Evolutionary conservation across 306 rosid species (phyloP), one percentile per base, ranked within the genome.

Genomic region (Rubus idaeus): DNA sequence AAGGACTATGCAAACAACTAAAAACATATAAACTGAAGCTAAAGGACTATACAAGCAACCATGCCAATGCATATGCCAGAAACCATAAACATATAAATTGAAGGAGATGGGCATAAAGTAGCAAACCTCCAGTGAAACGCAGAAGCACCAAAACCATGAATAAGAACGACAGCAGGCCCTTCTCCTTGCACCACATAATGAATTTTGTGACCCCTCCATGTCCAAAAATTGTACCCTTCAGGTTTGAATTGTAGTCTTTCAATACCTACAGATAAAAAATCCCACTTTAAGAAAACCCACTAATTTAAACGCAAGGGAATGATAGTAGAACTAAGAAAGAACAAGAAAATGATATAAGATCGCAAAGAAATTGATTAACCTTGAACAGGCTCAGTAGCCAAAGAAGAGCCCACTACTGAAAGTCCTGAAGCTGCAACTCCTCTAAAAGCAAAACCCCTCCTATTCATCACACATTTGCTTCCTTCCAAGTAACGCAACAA

Each of bases 121-220:
- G 67, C 52, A 70, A 88, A 89, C 99, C 97, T 90, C 99, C 99
- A 92, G 72, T 96, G 97, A 80, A 83, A 96, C 20, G 89, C 90
- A 73, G 99, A 95, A 75, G 98, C 99, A 60, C 96, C 99, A 86
- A 92, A 92, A 52, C 99, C 98, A 85, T 91, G 97, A 78, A 92
- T 95, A 74, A 92, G 99, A 64, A 95, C 89, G 78, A 92, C 66
- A 5, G 97, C 91, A 77, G 91, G 80, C 72, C 97, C 99, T 88
- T 92, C 94, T 67, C 99, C 97, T 87, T 89, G 96, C 69, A 88
- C 98, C n/a, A 91, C 94, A 49, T 91, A 92, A 78, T 95, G 99
- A 75, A 95, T 91, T 66, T 89, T 91, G 79, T 89, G 98, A 81
- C 88, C 96, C 82, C 84, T 85, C 99, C 98, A 92, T 9, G 90